Conservation (phyloP, 805 yeast species). For the Pichia cabralensis region DNA sequence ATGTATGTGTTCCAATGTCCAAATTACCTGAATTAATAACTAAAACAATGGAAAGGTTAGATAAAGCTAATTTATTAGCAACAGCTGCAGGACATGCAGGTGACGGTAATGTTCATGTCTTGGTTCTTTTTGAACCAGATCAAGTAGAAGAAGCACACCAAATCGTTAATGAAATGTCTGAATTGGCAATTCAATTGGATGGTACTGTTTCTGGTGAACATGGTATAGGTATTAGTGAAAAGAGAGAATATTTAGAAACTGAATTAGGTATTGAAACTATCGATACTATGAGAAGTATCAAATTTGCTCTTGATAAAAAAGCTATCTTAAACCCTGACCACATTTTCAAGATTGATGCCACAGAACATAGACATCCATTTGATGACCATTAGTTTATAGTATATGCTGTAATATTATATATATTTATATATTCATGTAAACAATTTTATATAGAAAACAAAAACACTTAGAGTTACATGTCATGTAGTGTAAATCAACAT, state of each 20-base stretch:
- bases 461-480: too few species aligned
- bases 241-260: conserved; percentile 45
- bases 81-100: conserved; percentile 76
- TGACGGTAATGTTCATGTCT: conserved; percentile 73
- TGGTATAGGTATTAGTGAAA: conserved; percentile 70
- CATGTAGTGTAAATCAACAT: too few species aligned
- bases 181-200: conserved; percentile 55
- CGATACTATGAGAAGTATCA: conserved; percentile 62
- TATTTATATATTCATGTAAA: too few species aligned
- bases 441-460: too few species aligned
- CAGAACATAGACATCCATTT: conserved; percentile 19
- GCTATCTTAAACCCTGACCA: conserved; percentile 73
- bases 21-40: conserved; percentile 51
- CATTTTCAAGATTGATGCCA: conserved; percentile 61
- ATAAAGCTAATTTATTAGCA: conserved; percentile 38
- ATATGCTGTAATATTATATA: too few species aligned
- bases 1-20: conserved; percentile 76
- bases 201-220: conserved; percentile 88
- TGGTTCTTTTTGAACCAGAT: conserved; percentile 47
- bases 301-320: conserved; percentile 65
- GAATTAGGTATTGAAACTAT: conserved; percentile 66
- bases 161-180: conserved; percentile 52
- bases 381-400: too few species aligned
- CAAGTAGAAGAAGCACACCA: conserved; percentile 36
- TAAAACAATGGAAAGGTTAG: conserved; percentile 51